Evolutionary conservation across 345 rosid genomes (phyloP).

Genomic region (Capsella bursapastoris): DNA sequence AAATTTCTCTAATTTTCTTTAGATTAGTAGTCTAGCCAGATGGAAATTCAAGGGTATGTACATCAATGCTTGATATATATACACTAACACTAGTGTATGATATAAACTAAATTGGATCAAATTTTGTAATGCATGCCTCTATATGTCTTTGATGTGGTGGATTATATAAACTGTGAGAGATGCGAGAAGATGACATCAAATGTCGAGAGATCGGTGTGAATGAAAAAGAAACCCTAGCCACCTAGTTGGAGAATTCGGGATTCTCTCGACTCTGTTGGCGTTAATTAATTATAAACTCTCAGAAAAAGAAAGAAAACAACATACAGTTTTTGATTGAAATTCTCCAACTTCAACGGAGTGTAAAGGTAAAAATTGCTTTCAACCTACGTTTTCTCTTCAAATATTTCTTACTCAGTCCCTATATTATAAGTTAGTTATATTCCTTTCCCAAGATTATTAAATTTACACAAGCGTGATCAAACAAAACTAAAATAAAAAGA

Average conservation of each 20-base stretch:
- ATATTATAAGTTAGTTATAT: constrained; percentile 7
- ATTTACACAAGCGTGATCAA: not conserved
- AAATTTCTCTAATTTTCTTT: not conserved
- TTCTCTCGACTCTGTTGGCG: constrained; percentile 15
- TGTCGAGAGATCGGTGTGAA: constrained; percentile 12
- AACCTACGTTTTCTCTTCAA: not conserved
- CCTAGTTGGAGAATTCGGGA: constrained; percentile 11
- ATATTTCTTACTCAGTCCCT: constrained; percentile 1
- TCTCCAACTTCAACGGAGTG: constrained; percentile 9
- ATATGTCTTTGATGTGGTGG: not conserved
- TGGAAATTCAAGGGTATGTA: not conserved
- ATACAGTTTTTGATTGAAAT: constrained; percentile 5
- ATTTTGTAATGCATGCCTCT: not conserved
- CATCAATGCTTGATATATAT: not conserved
- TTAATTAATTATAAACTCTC: not conserved
- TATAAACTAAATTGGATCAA: not conserved
- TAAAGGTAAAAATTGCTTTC: not conserved
- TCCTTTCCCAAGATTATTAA: not conserved
- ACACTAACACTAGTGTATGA: no score
- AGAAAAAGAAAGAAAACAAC: not conserved
- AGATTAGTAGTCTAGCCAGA: not conserved
- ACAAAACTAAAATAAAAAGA: no score
- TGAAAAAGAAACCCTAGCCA: constrained; percentile 26
- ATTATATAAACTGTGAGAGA: not conserved
- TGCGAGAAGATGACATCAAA: not conserved